phyloP scores from a whole-genome alignment of 2,329 filamentous ascomycete genomes.

The Fusarium verticillioides region DNA sequence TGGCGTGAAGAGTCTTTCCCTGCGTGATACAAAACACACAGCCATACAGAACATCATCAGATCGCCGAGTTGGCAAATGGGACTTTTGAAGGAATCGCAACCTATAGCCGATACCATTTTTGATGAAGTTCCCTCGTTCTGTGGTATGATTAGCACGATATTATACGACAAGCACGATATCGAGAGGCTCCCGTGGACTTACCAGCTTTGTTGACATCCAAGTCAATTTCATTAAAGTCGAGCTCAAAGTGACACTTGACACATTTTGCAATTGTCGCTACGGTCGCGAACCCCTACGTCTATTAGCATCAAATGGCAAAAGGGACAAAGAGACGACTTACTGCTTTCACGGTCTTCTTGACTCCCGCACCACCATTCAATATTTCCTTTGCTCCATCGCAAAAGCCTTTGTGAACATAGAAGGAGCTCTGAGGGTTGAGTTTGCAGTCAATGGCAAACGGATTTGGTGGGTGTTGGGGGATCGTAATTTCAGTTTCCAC shows the following conservation, averaged over 20 bases:
- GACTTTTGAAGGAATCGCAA: constrained; percentile 67
- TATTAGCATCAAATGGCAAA: neutral
- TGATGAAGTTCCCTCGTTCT: constrained; percentile 61
- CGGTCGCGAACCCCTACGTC: constrained; percentile 54
- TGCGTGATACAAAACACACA: constrained; percentile 65
- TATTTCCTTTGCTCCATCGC: constrained; percentile 63
- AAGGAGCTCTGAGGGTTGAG: constrained; percentile 62
- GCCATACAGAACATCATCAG: constrained; percentile 65
- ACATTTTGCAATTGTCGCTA: constrained; percentile 61
- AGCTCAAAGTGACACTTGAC: constrained; percentile 65
- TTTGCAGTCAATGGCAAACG: constrained; percentile 50
- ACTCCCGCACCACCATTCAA: constrained; percentile 61
- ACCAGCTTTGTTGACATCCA: constrained; percentile 62
- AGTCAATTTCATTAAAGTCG: constrained; percentile 63
- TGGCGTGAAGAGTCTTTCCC: constrained; percentile 62
- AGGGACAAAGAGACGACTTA: constrained; percentile 42
- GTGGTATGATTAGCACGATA: constrained; percentile 16
- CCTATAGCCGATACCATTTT: constrained; percentile 61
- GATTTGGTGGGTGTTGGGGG: constrained; percentile 31
- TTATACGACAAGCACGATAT: neutral
- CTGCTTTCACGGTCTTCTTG: constrained; percentile 62
- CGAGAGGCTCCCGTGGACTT: constrained; percentile 31
- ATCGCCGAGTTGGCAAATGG: constrained; percentile 60
- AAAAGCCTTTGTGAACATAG: constrained; percentile 65
- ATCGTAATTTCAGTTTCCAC: constrained; percentile 34